Evolutionary conservation across 805 yeast genomes (phyloP).

Genomic region (Saturnispora saitoi): DNA sequence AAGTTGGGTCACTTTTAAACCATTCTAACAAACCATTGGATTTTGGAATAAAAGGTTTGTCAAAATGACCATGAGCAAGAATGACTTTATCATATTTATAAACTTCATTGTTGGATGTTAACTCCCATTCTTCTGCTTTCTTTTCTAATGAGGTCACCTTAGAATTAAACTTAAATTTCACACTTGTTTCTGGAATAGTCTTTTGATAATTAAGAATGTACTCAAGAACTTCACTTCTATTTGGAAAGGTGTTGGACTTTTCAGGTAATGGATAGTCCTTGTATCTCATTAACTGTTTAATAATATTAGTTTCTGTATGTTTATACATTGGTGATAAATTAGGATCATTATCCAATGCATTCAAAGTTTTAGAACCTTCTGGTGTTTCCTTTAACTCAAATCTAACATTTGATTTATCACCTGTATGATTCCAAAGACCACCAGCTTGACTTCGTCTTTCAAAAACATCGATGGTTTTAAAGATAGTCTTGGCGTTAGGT

Average conservation of each 20-base stretch:
- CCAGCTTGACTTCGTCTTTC: slow-evolving; percentile 27
- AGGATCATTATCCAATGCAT: slow-evolving; percentile 14
- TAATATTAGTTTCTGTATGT: slow-evolving; percentile 29
- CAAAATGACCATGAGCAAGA: slow-evolving; percentile 42
- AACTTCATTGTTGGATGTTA: slow-evolving; percentile 12
- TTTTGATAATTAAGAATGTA: slow-evolving; percentile 53
- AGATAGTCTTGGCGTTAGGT: slow-evolving; percentile 19
- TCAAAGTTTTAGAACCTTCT: slow-evolving; percentile 14
- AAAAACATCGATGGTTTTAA: slow-evolving; percentile 23
- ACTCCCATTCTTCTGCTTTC: slow-evolving; percentile 22
- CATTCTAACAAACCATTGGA: slow-evolving; percentile 34
- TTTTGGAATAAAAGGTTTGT: slow-evolving; percentile 37
- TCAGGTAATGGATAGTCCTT: slow-evolving; percentile 27
- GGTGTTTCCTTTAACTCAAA: slow-evolving; percentile 10
- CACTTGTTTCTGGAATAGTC: slow-evolving; percentile 30
- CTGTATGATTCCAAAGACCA: slow-evolving; percentile 29
- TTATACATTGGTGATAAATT: slow-evolving; percentile 29
- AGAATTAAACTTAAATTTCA: slow-evolving; percentile 31
- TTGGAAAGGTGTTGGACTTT: slow-evolving; percentile 45
- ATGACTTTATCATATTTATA: slow-evolving; percentile 30
- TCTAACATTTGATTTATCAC: slow-evolving; percentile 21
- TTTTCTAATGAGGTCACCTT: slow-evolving; percentile 38
- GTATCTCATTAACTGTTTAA: slow-evolving; percentile 26
- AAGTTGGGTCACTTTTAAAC: slow-evolving; percentile 22
- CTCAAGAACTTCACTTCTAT: slow-evolving; percentile 48